phyloP scores from a whole-genome alignment of 2,329 filamentous ascomycete species.

The Trichoderma aggressivum region DNA sequence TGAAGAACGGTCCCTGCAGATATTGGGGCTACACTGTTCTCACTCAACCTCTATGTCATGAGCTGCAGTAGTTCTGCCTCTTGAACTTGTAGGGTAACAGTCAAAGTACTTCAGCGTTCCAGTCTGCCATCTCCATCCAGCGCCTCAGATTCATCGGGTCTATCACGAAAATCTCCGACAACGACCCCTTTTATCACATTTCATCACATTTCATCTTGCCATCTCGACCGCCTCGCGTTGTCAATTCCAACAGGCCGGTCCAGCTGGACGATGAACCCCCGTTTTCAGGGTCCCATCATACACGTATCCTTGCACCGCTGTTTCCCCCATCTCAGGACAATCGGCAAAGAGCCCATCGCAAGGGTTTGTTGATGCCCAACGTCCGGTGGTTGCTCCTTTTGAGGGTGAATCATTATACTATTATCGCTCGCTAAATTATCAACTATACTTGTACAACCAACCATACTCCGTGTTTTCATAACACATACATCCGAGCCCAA shows the following conservation, averaged over 20 bases:
- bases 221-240: neutral
- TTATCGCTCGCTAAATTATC: constrained; percentile 6
- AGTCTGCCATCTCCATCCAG: neutral
- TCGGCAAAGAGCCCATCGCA: neutral
- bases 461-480: constrained; percentile 1
- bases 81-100: neutral
- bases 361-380: neutral
- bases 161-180: neutral
- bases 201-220: neutral
- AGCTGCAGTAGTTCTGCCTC: neutral
- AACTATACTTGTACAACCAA: constrained; percentile 2
- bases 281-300: neutral
- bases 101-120: neutral
- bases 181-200: neutral
- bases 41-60: neutral
- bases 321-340: neutral
- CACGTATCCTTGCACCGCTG: constrained; percentile 7
- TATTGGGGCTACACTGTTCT: neutral
- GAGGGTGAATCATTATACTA: neutral
- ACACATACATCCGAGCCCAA: neutral
- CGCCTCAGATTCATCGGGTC: neutral
- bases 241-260: constrained; percentile 1
- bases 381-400: neutral
- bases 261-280: neutral
- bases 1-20: neutral